These are phyloP conservation scores for Colletotrichum sidae DNA, from an alignment of 2,329 filamentous ascomycete genomes.

Conservation along the genomic window DNA sequence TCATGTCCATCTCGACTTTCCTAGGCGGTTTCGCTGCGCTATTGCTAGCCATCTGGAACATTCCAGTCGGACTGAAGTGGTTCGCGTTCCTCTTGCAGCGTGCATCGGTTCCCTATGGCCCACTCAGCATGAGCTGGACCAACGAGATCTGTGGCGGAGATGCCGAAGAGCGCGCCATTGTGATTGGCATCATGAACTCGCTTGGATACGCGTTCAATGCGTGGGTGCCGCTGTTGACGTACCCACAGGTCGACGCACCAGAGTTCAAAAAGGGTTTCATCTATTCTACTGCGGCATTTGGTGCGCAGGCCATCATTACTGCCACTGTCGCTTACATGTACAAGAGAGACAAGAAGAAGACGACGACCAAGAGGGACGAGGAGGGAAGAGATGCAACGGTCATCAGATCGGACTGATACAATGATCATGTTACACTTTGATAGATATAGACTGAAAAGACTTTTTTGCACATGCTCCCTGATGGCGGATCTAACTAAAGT, in stretches of 20 bases:
- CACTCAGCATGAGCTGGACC: constrained; percentile 33
- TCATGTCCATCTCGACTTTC: constrained; percentile 35
- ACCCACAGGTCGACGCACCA: constrained; percentile 57
- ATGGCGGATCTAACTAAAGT: too few relatives aligned
- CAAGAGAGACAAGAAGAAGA: constrained; percentile 24
- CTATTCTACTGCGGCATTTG: constrained; percentile 42
- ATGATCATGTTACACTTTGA: too few relatives aligned
- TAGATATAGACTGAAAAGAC: too few relatives aligned
- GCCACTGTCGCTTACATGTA: constrained; percentile 21
- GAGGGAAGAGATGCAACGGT: not conserved
- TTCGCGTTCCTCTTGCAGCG: constrained; percentile 59
- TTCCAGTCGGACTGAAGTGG: constrained; percentile 65
- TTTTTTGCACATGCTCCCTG: too few relatives aligned
- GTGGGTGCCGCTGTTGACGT: constrained; percentile 66
- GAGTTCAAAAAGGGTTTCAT: constrained; percentile 56
- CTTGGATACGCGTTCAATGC: constrained; percentile 60
- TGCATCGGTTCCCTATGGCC: constrained; percentile 28
- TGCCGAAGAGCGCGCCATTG: constrained; percentile 32
- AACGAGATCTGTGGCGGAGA: constrained; percentile 34
- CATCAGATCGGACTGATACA: too few relatives aligned
- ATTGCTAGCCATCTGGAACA: constrained; percentile 66
- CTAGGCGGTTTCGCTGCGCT: constrained; percentile 26
- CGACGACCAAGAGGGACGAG: constrained; percentile 9
- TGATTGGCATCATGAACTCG: constrained; percentile 35
- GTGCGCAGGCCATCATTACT: constrained; percentile 20